Conservation (phyloP, 106 monocot genomes). For the Dactylorhiza incarnata region DNA sequence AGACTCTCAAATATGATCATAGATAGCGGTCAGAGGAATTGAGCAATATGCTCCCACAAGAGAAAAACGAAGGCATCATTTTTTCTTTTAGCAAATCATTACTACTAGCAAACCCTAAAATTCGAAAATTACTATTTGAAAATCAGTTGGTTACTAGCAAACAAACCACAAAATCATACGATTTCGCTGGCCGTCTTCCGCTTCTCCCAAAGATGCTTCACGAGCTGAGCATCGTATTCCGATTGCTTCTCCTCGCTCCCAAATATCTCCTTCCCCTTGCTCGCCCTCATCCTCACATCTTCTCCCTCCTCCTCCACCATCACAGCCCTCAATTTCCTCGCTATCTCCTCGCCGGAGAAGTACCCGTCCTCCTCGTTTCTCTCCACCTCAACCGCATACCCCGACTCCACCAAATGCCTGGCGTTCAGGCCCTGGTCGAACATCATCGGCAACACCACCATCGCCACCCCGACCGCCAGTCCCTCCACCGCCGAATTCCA, state of each 20-base stretch:
- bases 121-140: too few species aligned
- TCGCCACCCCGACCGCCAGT: slow-evolving; percentile 10
- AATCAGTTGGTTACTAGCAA: too few species aligned
- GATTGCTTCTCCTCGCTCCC: neutral
- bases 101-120: too few species aligned
- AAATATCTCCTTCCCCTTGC: slow-evolving; percentile 1
- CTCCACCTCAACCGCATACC: slow-evolving; percentile 29
- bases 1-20: too few species aligned
- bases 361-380: slow-evolving; percentile 30
- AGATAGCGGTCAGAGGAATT: too few species aligned
- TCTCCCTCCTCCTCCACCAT: slow-evolving; percentile 29
- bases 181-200: too few species aligned
- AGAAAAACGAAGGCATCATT: too few species aligned
- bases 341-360: slow-evolving; percentile 26
- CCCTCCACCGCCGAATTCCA: slow-evolving; percentile 10
- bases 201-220: too few species aligned
- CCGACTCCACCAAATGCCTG: slow-evolving; percentile 23
- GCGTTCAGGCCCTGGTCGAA: slow-evolving; percentile 50
- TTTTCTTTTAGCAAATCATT: too few species aligned
- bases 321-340: slow-evolving; percentile 22
- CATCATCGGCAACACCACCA: slow-evolving; percentile 35
- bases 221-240: too few species aligned
- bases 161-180: too few species aligned
- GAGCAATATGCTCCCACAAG: too few species aligned
- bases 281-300: slow-evolving; percentile 2